Evolutionary conservation across 768 basidiomycete genomes (phyloP).

Genomic region (Rhodotorula taiwanensis): DNA sequence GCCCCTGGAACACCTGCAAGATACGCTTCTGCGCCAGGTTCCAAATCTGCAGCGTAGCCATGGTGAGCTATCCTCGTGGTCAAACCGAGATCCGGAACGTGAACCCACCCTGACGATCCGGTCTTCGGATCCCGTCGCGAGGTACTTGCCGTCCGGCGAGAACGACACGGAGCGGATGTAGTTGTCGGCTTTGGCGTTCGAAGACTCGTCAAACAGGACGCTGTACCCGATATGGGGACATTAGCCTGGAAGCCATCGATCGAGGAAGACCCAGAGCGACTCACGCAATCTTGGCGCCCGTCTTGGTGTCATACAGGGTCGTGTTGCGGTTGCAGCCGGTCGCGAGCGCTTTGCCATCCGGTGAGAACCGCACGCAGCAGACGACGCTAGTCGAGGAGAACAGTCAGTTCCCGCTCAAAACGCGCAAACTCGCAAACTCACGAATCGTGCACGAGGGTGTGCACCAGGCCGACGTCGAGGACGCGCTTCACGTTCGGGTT

Average conservation of each 20-base stretch:
- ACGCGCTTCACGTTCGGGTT: conserved; percentile 70
- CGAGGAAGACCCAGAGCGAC: conserved; percentile 37
- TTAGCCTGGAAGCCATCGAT: neutral
- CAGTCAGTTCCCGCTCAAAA: too few relatives aligned
- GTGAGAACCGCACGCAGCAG: conserved; percentile 88
- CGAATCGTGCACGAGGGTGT: conserved; percentile 88
- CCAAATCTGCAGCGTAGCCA: conserved; percentile 64
- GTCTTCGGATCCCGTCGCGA: conserved; percentile 84
- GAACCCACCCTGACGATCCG: conserved; percentile 71
- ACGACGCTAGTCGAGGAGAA: conserved; percentile 53
- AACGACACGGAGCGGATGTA: conserved; percentile 84
- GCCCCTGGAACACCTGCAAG: conserved; percentile 73
- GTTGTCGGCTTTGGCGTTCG: conserved; percentile 63
- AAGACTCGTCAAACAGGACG: conserved; percentile 70
- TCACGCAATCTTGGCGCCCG: conserved; percentile 75
- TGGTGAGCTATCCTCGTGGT: too few relatives aligned
- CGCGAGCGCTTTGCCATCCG: conserved; percentile 84
- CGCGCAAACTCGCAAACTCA: conserved; percentile 41
- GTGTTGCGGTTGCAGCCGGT: conserved; percentile 95
- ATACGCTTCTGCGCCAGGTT: conserved; percentile 75
- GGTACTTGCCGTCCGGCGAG: conserved; percentile 62
- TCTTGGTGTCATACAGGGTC: conserved; percentile 88
- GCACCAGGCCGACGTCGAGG: conserved; percentile 71
- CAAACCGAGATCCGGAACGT: too few relatives aligned
- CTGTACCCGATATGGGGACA: conserved; percentile 45